These are phyloP conservation scores for Cyclocybe aegerita DNA, from an alignment of 768 basidiomycete species.

Conservation along the genomic window DNA sequence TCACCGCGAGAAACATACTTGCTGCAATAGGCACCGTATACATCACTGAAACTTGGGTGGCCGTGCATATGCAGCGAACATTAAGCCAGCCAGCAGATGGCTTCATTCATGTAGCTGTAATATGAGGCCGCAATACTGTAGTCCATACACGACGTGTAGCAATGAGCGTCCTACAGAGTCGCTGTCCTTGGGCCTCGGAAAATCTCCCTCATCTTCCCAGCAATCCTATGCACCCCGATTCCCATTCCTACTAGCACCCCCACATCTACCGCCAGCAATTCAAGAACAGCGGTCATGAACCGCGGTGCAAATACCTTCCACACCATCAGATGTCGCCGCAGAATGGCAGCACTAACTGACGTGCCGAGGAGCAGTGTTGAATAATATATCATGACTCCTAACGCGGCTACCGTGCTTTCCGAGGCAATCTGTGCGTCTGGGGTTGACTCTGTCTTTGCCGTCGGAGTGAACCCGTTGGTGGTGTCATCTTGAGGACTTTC, in stretches of 20 bases:
- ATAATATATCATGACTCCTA: slow-evolving; percentile 75
- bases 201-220: slow-evolving; percentile 12
- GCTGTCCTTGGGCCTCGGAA: slow-evolving; percentile 3
- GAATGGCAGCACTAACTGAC: slow-evolving; percentile 69
- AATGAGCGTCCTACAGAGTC: too few relatives aligned
- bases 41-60: too few relatives aligned
- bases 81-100: too few relatives aligned
- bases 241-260: slow-evolving; percentile 63
- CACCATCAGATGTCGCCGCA: slow-evolving; percentile 91
- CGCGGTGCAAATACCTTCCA: slow-evolving; percentile 99
- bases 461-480: not conserved
- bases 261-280: slow-evolving; percentile 69
- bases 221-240: slow-evolving; percentile 52
- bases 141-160: too few relatives aligned
- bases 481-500: slow-evolving; percentile 5
- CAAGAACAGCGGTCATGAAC: slow-evolving; percentile 77
- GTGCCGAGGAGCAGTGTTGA: slow-evolving; percentile 62
- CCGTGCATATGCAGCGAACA: too few relatives aligned
- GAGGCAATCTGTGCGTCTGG: slow-evolving; percentile 32
- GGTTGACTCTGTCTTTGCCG: slow-evolving; percentile 11
- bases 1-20: too few relatives aligned
- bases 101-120: too few relatives aligned
- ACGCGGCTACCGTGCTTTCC: slow-evolving; percentile 48
- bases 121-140: too few relatives aligned
- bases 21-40: too few relatives aligned